Conservation (phyloP, 1,139 yeast genomes). For the Yarrowia galli region DNA sequence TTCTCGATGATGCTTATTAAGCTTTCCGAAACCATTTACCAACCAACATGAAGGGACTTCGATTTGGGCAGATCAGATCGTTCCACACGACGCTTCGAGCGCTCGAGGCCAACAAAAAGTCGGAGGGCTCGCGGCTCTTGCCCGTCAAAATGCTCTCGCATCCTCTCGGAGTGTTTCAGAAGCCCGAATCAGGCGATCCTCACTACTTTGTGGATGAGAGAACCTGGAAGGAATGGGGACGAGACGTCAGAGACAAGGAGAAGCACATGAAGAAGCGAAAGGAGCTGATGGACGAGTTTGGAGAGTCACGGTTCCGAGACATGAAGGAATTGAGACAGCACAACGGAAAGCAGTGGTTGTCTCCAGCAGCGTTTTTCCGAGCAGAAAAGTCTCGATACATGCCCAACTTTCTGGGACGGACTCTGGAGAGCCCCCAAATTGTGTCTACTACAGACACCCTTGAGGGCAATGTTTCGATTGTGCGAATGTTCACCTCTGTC, state of each 20-base stretch:
- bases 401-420: constrained; percentile 78
- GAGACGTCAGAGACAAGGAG: constrained; percentile 50
- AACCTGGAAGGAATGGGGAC: constrained; percentile 58
- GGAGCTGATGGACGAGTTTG: constrained; percentile 76
- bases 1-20: neutral
- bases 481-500: constrained; percentile 70
- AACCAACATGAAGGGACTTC: constrained; percentile 9
- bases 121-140: constrained; percentile 30
- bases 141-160: constrained; percentile 36
- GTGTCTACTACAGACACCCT: constrained; percentile 56
- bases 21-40: neutral
- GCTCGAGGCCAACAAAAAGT: constrained; percentile 24
- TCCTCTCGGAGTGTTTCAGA: constrained; percentile 32
- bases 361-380: constrained; percentile 80
- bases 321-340: constrained; percentile 79
- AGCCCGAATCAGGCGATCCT: constrained; percentile 37
- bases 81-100: constrained; percentile 18
- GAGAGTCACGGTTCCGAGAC: constrained; percentile 87
- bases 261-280: constrained; percentile 58
- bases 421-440: constrained; percentile 56
- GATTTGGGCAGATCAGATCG: constrained; percentile 8
- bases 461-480: constrained; percentile 64
- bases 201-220: constrained; percentile 41
- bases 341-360: constrained; percentile 80
- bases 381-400: constrained; percentile 79